Base-by-base conservation (phyloP, 106 monocot species). In the Apostasia shenzhenica region DNA sequence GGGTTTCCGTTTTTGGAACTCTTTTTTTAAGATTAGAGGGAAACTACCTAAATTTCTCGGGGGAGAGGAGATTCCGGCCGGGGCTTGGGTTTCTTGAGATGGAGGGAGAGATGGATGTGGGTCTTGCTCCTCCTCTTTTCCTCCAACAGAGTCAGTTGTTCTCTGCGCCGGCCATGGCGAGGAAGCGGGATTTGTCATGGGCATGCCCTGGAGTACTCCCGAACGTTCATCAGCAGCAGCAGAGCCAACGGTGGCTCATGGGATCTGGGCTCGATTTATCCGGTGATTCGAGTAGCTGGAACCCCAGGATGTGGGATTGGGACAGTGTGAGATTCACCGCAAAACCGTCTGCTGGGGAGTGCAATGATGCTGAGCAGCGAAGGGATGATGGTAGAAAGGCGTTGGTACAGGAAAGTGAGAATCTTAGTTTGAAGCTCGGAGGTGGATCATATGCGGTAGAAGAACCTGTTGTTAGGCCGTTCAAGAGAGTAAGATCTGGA, bases 281-380 rank as follows among this genome's bases (percentile, higher is more conserved):
- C 14, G 6, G 8, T 0, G 13, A 54, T 54, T 54, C 53, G 8
- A 59, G 61, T 26, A 81, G 67, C 57, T 85, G 85, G 85, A 81
- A 81, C 72, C 78, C 81, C 14, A 79, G 71, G 62, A 12, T 63
- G 14, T 85, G 85, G 85, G 76, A 76, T 40, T 85, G 85, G 85
- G 81, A 85, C 64, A 79, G 85, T 65, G 9, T 59, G 37, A 54
- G 48, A 9, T 79, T 85, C 59, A 8, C 70, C 12, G 85, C 81
- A 41, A 78, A 60, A 63, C 81, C 74, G 14, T 66, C 74, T 4
- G 11, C 73, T 2, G 75, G 57, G 26, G 26, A 26, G 0, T 26
- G 26, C 26, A 26, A 26, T 26, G 26, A 38, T 48, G 67, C 60
- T 6, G 57, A 61, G 59, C 26, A 26, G 67, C 61, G 10, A n/a